Evolutionary conservation across 176 grass and related monocot genomes (phyloP).

Genomic region (Oryza australiensis): DNA sequence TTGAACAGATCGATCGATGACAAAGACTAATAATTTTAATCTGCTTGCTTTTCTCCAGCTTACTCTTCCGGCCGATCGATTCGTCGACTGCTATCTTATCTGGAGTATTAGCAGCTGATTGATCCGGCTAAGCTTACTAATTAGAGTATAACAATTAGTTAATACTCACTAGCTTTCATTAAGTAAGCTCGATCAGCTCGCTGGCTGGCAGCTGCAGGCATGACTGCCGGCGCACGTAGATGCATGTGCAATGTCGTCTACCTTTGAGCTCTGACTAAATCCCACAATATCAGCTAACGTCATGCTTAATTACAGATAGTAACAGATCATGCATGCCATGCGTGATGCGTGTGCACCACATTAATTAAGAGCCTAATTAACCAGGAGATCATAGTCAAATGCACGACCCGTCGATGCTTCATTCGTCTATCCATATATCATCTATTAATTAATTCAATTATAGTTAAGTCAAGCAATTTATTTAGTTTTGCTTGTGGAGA

Average conservation of each 20-base stretch:
- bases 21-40: too few species aligned
- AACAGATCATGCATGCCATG: not conserved
- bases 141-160: too few species aligned
- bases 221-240: not conserved
- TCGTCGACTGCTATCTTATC: too few species aligned
- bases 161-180: too few species aligned
- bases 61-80: too few species aligned
- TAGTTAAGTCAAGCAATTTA: not conserved
- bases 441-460: not conserved
- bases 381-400: not conserved
- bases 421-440: not conserved
- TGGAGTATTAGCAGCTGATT: too few species aligned
- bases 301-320: not conserved
- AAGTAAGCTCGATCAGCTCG: too few species aligned
- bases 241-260: not conserved
- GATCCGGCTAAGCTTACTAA: too few species aligned
- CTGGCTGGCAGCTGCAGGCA: too few species aligned
- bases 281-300: not conserved
- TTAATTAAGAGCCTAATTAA: not conserved
- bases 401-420: not conserved
- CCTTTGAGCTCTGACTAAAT: not conserved
- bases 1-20: too few species aligned
- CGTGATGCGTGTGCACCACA: not conserved
- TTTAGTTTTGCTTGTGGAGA: not conserved
- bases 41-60: too few species aligned